A percentile compares a stretch with the other conserved stretches of the same genome.
Conservation (phyloP, 2,329 filamentous ascomycete species). For the Aschersonia sp. region DNA sequence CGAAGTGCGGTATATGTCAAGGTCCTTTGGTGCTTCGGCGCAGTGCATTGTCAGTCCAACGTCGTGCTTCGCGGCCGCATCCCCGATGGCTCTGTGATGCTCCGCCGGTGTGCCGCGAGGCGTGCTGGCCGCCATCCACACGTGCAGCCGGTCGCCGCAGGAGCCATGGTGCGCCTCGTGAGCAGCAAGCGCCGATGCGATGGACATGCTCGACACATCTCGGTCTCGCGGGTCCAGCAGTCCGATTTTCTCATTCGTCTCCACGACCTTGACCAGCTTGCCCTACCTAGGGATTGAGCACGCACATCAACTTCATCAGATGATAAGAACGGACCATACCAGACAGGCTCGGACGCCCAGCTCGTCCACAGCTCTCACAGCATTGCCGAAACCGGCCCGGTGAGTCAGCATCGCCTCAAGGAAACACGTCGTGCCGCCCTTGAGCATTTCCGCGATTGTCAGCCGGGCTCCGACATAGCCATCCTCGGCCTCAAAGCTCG, state of each 20-base stretch:
- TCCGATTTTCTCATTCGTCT: not conserved
- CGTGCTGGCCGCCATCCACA: conserved; percentile 32
- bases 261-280: conserved; percentile 4
- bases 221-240: conserved; percentile 3
- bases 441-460: conserved; percentile 35
- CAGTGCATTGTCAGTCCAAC: conserved; percentile 33
- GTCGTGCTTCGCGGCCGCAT: conserved; percentile 19
- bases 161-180: conserved; percentile 10
- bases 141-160: conserved; percentile 24
- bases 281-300: not conserved
- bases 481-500: conserved; percentile 16
- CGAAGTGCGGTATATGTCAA: conserved; percentile 18
- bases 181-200: conserved; percentile 10
- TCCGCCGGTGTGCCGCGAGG: conserved; percentile 26
- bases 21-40: conserved; percentile 25
- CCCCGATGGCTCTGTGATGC: conserved; percentile 24
- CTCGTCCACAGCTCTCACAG: conserved; percentile 5
- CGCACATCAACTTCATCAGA: not conserved
- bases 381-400: conserved; percentile 10
- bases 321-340: not conserved
- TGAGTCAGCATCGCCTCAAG: conserved; percentile 32
- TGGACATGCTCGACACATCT: conserved; percentile 3
- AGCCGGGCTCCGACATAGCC: conserved; percentile 31
- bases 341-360: conserved; percentile 9
- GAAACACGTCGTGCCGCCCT: conserved; percentile 34